Conservation (phyloP, 192 early-diverging fungal genomes). For the Coemansia reversa region DNA sequence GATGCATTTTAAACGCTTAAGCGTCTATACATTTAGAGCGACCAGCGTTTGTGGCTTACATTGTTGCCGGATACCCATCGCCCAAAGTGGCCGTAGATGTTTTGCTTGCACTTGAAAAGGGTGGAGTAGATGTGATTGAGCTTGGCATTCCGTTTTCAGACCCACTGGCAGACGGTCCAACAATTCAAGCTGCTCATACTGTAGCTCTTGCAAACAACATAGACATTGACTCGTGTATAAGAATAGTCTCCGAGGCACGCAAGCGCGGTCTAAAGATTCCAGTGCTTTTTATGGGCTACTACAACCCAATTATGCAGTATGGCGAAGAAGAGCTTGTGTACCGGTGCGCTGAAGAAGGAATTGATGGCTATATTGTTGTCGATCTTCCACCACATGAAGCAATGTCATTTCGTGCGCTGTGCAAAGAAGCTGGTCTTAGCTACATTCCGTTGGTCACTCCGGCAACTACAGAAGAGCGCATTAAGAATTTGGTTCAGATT, state of each 20-base stretch:
- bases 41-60: slow-evolving; percentile 89
- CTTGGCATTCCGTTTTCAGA: slow-evolving; percentile 98
- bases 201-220: slow-evolving; percentile 75
- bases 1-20: no score
- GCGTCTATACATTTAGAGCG: slow-evolving; percentile 19
- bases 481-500: slow-evolving; percentile 71
- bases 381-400: slow-evolving; percentile 98
- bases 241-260: slow-evolving; percentile 78
- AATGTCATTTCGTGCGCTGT: slow-evolving; percentile 76
- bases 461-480: slow-evolving; percentile 82
- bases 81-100: slow-evolving; percentile 77
- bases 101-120: slow-evolving; percentile 82
- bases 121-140: slow-evolving; percentile 95
- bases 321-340: slow-evolving; percentile 85
- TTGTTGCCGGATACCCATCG: slow-evolving; percentile 90
- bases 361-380: slow-evolving; percentile 96
- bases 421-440: slow-evolving; percentile 69
- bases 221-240: slow-evolving; percentile 79
- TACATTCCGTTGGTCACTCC: slow-evolving; percentile 93
- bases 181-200: slow-evolving; percentile 87
- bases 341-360: slow-evolving; percentile 79
- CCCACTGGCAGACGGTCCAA: slow-evolving; percentile 95
- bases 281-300: slow-evolving; percentile 98
- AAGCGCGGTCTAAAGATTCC: slow-evolving; percentile 81
- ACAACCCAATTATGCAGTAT: slow-evolving; percentile 94